Evolutionary conservation across 257 asterid genomes (phyloP).

Genomic region (Penstemon newberryi): DNA sequence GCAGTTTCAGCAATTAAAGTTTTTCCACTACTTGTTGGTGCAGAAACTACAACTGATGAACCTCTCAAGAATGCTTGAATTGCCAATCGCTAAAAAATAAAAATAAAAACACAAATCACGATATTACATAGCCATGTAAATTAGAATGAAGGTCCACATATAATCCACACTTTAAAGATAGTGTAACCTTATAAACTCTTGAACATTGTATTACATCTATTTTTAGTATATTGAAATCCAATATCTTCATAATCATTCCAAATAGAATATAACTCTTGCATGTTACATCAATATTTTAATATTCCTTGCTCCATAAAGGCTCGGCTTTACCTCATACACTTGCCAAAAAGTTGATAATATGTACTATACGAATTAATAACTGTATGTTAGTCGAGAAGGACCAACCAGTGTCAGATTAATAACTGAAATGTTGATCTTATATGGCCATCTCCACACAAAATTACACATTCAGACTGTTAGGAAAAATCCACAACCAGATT

Average conservation of each 20-base stretch:
- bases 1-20: slow-evolving; percentile 99
- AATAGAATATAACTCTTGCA: slow-evolving; percentile 5
- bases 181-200: not conserved
- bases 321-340: not conserved
- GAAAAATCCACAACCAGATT: too few species aligned
- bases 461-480: not conserved
- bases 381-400: not conserved
- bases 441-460: slow-evolving; percentile 21
- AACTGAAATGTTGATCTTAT: not conserved
- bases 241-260: slow-evolving; percentile 15
- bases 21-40: slow-evolving; percentile 99
- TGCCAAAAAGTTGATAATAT: slow-evolving; percentile 5
- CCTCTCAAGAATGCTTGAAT: slow-evolving; percentile 90
- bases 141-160: not conserved
- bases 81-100: slow-evolving; percentile 51
- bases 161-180: slow-evolving; percentile 15
- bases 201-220: not conserved
- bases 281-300: not conserved
- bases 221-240: not conserved
- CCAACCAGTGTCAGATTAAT: slow-evolving; percentile 4
- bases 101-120: not conserved
- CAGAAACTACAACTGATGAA: slow-evolving; percentile 95
- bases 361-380: slow-evolving; percentile 9
- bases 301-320: slow-evolving; percentile 6
- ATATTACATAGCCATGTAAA: not conserved